Percentiles rank a stretch among this genome's conserved stretches.
Evolutionary conservation across 2,329 filamentous ascomycete genomes (phyloP).

Genomic region (Monilinia aucupariae): DNA sequence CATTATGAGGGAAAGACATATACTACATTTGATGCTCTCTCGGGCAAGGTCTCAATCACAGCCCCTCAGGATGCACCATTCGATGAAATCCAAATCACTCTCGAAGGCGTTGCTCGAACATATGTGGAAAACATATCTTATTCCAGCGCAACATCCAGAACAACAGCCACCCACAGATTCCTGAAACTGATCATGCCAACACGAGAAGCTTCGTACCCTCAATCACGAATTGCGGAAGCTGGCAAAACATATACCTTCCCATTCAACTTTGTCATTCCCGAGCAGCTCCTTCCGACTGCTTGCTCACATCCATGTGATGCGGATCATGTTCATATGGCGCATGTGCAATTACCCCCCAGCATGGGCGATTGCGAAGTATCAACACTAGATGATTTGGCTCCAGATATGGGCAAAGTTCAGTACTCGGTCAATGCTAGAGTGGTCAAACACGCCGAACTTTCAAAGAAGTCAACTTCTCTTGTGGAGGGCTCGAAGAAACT

Average conservation of each 20-base stretch:
- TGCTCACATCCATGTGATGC: conserved; percentile 27
- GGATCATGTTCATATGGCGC: conserved; percentile 32
- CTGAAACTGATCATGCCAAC: conserved; percentile 35
- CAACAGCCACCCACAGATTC: conserved; percentile 32
- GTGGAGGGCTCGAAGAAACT: conserved; percentile 28
- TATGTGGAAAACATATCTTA: conserved; percentile 32
- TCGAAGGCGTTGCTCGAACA: conserved; percentile 32
- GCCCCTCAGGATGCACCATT: conserved; percentile 31
- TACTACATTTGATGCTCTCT: conserved; percentile 32
- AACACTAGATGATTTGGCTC: conserved; percentile 30
- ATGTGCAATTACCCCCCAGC: conserved; percentile 33
- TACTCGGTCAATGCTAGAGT: conserved; percentile 33
- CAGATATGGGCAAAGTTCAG: conserved; percentile 32
- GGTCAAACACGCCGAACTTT: conserved; percentile 24
- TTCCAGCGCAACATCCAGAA: conserved; percentile 23
- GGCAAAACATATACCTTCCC: conserved; percentile 32
- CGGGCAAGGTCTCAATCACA: conserved; percentile 30
- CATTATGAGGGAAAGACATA: conserved; percentile 30
- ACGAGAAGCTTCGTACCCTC: conserved; percentile 29
- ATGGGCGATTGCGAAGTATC: conserved; percentile 29
- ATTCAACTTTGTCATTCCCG: conserved; percentile 35
- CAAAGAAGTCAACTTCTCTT: conserved; percentile 26
- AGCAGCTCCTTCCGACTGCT: conserved; percentile 31
- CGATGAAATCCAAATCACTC: conserved; percentile 33
- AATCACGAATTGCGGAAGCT: conserved; percentile 31